phyloP scores from a whole-genome alignment of 2,329 filamentous ascomycete genomes.

The Colletotrichum trifolii region DNA sequence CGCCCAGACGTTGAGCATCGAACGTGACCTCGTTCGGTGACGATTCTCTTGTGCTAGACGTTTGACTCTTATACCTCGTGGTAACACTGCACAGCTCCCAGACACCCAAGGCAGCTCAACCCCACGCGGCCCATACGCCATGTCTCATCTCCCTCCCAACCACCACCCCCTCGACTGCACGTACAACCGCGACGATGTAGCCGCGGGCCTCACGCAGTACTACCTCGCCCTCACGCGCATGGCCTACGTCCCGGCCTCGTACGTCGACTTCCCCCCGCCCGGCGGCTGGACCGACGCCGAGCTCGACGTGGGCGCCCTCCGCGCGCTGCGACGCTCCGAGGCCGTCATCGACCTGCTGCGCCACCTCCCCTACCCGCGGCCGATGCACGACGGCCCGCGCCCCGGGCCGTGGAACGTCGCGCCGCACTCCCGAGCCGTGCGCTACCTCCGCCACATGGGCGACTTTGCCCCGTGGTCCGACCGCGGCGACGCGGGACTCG shows the following conservation, averaged over 20 bases:
- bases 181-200: constrained; percentile 29
- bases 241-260: constrained; percentile 25
- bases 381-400: constrained; percentile 33
- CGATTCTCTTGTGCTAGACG: too few species aligned
- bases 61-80: too few species aligned
- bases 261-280: constrained; percentile 26
- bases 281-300: constrained; percentile 33
- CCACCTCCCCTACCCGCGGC: constrained; percentile 30
- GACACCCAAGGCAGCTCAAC: background rate
- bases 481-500: constrained; percentile 27
- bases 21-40: background rate
- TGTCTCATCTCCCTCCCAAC: constrained; percentile 8
- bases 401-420: constrained; percentile 33
- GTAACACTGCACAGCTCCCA: background rate
- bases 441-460: constrained; percentile 31
- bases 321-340: constrained; percentile 31
- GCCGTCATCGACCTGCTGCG: constrained; percentile 32
- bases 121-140: background rate
- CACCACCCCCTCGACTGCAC: constrained; percentile 26
- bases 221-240: constrained; percentile 18
- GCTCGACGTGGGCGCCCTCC: constrained; percentile 29
- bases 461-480: constrained; percentile 30
- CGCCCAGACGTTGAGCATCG: background rate
- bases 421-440: constrained; percentile 25
- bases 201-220: constrained; percentile 25